A percentile compares a stretch with the other conserved stretches of the same genome.
Conservation (phyloP, 2,329 filamentous ascomycete species). For the Sporothrix schenckii region DNA sequence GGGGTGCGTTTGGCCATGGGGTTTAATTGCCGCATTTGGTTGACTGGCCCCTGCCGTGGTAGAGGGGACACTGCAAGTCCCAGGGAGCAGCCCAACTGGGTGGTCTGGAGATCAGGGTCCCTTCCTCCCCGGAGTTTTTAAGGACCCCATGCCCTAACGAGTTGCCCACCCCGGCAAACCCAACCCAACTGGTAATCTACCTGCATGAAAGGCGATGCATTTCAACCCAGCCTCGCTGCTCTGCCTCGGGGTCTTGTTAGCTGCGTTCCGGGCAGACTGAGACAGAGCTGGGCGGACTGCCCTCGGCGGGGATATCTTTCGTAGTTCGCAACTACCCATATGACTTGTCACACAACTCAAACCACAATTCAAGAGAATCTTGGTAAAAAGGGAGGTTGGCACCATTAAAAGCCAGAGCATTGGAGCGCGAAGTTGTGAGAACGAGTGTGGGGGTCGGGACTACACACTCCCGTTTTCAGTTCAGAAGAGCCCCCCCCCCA, state of each 20-base stretch:
- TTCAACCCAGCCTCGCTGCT: not conserved
- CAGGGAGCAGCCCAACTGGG: not conserved
- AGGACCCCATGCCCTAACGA: not conserved
- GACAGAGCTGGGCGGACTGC: no score
- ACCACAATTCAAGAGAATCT: not conserved
- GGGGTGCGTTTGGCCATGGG: no score
- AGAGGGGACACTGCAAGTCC: not conserved
- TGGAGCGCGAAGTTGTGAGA: not conserved
- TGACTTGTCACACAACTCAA: slow-evolving; percentile 11
- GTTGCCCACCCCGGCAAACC: slow-evolving; percentile 2
- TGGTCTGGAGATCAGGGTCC: slow-evolving; percentile 26
- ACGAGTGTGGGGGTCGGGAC: not conserved
- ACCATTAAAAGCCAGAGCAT: no score
- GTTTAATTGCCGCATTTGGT: not conserved
- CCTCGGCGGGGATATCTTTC: not conserved
- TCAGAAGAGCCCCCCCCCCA: not conserved
- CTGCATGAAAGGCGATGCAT: not conserved
- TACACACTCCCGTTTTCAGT: not conserved
- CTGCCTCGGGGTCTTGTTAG: not conserved
- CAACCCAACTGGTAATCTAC: not conserved
- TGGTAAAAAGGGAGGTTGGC: not conserved
- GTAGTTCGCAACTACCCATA: not conserved
- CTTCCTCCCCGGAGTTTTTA: not conserved
- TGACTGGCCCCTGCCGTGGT: not conserved
- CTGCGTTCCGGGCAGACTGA: slow-evolving; percentile 1